A percentile compares a stretch with the other conserved stretches of the same genome.
These are phyloP conservation scores for Pseudohyphozyma bogoriensis DNA, from an alignment of 768 basidiomycete species.

Conservation along the genomic window DNA sequence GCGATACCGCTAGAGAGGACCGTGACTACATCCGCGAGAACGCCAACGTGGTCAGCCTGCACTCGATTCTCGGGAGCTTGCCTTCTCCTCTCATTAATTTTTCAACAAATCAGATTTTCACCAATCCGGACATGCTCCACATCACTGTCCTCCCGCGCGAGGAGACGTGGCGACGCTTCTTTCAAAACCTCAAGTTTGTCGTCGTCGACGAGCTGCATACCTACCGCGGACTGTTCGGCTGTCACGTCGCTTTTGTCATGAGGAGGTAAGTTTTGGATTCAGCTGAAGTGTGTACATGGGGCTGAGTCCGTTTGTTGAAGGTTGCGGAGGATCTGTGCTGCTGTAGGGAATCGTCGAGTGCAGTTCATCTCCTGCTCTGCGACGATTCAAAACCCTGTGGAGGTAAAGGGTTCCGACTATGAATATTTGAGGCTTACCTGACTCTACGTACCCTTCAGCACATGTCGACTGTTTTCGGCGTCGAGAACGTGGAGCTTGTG, in stretches of 20 bases:
- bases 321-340: constrained; percentile 26
- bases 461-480: constrained; percentile 65
- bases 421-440: no score
- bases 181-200: constrained; percentile 60
- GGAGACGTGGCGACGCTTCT: constrained; percentile 72
- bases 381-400: constrained; percentile 63
- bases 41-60: constrained; percentile 37
- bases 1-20: constrained; percentile 66
- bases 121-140: constrained; percentile 84
- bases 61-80: background rate
- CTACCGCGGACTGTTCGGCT: constrained; percentile 69
- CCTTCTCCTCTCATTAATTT: background rate
- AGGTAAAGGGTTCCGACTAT: constrained; percentile 10
- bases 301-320: constrained; percentile 1
- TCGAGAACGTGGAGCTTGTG: constrained; percentile 58
- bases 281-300: background rate
- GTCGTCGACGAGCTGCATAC: constrained; percentile 73
- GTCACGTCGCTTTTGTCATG: constrained; percentile 71
- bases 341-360: constrained; percentile 30
- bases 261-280: constrained; percentile 61
- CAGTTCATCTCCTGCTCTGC: constrained; percentile 76
- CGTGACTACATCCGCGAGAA: constrained; percentile 59
- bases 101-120: constrained; percentile 49
- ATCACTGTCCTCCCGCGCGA: constrained; percentile 75
- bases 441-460: constrained; percentile 39